Conservation (phyloP, 2,329 filamentous ascomycete species). For the Penicillium sp. region DNA sequence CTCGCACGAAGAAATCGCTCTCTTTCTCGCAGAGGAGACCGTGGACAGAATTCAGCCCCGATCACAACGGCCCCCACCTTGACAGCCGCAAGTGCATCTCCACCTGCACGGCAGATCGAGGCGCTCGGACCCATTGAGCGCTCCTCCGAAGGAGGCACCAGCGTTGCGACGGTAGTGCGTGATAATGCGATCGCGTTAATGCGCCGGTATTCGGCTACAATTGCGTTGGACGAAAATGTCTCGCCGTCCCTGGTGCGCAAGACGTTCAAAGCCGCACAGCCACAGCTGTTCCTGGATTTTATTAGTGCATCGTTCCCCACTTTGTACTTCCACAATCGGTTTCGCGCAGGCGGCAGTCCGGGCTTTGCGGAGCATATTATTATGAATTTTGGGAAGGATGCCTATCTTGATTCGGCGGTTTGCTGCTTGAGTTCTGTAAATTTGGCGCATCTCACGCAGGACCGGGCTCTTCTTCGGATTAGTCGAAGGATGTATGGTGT, state of each 20-base stretch:
- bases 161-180: slow-evolving; percentile 20
- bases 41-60: slow-evolving; percentile 2
- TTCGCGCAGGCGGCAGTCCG: slow-evolving; percentile 22
- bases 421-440: slow-evolving; percentile 30
- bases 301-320: slow-evolving; percentile 30
- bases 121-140: background rate
- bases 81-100: background rate
- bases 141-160: background rate
- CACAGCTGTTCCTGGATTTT: slow-evolving; percentile 25
- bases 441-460: slow-evolving; percentile 25
- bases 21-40: slow-evolving; percentile 8
- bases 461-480: slow-evolving; percentile 20
- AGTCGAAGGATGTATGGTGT: slow-evolving; percentile 34
- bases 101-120: slow-evolving; percentile 3
- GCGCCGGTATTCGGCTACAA: slow-evolving; percentile 18
- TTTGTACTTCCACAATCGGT: slow-evolving; percentile 29
- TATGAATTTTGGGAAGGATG: slow-evolving; percentile 22
- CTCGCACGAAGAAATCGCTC: slow-evolving; percentile 32
- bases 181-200: slow-evolving; percentile 28
- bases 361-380: slow-evolving; percentile 27
- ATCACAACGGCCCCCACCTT: slow-evolving; percentile 1
- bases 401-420: slow-evolving; percentile 27
- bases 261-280: slow-evolving; percentile 21
- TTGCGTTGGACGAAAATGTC: slow-evolving; percentile 21
- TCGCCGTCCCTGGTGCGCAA: slow-evolving; percentile 24